Evolutionary conservation across 352 stramenopile species (phyloP).

Genomic region (Phytophthora idaei): DNA sequence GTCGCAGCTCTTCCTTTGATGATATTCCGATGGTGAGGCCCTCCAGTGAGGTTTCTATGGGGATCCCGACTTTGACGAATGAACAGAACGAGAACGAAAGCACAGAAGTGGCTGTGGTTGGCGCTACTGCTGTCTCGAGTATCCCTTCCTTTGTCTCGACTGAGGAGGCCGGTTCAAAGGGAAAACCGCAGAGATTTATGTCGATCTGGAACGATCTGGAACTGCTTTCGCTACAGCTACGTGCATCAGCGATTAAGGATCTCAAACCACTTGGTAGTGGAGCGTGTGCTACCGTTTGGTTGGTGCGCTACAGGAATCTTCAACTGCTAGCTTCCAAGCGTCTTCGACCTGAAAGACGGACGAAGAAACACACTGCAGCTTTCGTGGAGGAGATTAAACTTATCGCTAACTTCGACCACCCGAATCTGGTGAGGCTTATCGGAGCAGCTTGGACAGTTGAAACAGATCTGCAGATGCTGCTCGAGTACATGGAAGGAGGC

Average conservation of each 20-base stretch:
- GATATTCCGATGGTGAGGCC: slow-evolving; percentile 14
- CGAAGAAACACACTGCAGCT: slow-evolving; percentile 27
- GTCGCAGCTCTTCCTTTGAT: slow-evolving; percentile 12
- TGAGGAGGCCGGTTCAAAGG: slow-evolving; percentile 13
- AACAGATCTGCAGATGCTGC: slow-evolving; percentile 42
- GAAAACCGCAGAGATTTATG: slow-evolving; percentile 10
- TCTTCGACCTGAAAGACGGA: slow-evolving; percentile 17
- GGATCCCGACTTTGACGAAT: slow-evolving; percentile 25
- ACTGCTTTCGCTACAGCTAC: slow-evolving; percentile 27
- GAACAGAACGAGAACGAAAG: slow-evolving; percentile 2
- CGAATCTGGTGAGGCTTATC: slow-evolving; percentile 43
- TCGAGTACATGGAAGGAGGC: slow-evolving; percentile 46
- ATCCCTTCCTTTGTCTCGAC: slow-evolving; percentile 16
- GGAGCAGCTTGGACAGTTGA: slow-evolving; percentile 46
- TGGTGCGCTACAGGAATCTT: slow-evolving; percentile 25
- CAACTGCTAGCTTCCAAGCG: slow-evolving; percentile 35
- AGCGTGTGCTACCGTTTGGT: slow-evolving; percentile 28
- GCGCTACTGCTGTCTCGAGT: slow-evolving; percentile 13
- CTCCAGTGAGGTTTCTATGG: slow-evolving; percentile 24
- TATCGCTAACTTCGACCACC: slow-evolving; percentile 45
- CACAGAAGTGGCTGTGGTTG: not conserved
- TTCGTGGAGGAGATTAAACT: slow-evolving; percentile 53
- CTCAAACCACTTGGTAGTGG: slow-evolving; percentile 24
- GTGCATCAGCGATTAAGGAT: slow-evolving; percentile 28
- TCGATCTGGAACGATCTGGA: slow-evolving; percentile 35